phyloP scores from a whole-genome alignment of 1,284 basidiomycete species.

The Papiliotrema fonsecae region DNA sequence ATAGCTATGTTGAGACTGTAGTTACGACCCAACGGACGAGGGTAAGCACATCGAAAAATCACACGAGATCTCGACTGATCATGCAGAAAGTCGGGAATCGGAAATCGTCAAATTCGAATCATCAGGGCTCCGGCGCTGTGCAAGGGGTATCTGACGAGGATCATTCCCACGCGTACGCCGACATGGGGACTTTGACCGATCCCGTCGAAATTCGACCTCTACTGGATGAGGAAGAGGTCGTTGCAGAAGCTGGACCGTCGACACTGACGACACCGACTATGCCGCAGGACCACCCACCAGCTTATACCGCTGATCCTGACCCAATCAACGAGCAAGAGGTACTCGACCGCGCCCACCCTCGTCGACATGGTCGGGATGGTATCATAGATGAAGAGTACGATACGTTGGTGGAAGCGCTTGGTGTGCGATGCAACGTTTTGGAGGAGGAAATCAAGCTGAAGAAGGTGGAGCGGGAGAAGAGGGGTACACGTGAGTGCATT shows the following conservation, averaged over 20 bases:
- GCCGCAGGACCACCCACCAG: constrained; percentile 21
- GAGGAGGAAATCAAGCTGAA: constrained; percentile 24
- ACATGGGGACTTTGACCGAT: not conserved
- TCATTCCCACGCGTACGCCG: constrained; percentile 23
- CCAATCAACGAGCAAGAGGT: constrained; percentile 23
- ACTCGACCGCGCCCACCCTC: constrained; percentile 31
- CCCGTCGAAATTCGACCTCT: not conserved
- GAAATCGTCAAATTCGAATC: not conserved
- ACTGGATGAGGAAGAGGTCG: not conserved
- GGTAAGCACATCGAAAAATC: constrained; percentile 18
- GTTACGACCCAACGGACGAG: constrained; percentile 45
- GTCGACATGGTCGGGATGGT: constrained; percentile 3
- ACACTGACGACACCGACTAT: constrained; percentile 3
- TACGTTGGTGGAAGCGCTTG: constrained; percentile 20
- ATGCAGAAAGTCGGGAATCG: constrained; percentile 21
- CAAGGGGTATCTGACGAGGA: constrained; percentile 21
- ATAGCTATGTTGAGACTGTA: constrained; percentile 45
- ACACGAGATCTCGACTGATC: not conserved
- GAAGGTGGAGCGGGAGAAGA: constrained; percentile 13
- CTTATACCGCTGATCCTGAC: constrained; percentile 33
- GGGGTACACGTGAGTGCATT: constrained; percentile 15
- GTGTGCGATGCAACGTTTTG: constrained; percentile 30
- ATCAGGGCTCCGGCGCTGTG: not conserved
- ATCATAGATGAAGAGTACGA: constrained; percentile 31
- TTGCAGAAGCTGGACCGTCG: constrained; percentile 9